Evolutionary conservation across 1,284 basidiomycete species (phyloP), one percentile per base, ranked within the genome.

Genomic region (Ceratobasidium sp.): DNA sequence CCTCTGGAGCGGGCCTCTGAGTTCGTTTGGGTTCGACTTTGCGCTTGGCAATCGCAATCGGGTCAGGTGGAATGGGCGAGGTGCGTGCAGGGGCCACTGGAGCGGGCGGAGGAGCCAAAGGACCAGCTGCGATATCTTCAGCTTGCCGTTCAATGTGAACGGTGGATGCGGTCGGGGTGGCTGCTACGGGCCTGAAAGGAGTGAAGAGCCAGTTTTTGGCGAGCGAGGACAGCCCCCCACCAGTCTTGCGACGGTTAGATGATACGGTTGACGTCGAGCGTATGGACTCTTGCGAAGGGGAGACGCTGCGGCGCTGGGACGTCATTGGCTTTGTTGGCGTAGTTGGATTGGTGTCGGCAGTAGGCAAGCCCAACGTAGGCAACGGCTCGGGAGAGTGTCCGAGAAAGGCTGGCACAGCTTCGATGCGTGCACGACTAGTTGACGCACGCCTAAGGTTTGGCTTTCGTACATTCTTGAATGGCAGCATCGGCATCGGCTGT

Each of bases 221-320:
- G 5, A 67, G 31, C 1, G 89, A 86, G 6, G 83, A 80, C 8
- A 86, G 71, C 0, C 82, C 38, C 15, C 50, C 42, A 4, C 49
- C 34, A 78, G 0, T 78, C 75, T 27, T 82, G 81, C 15, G 81
- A 75, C 17, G 77, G 32, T 76, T 74, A 4, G 79, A 73, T 71
- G 34, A 70, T 70, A 73, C 52, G 67, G 71, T 45, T 57, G 74
- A 73, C 13, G 71, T 64, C 4, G 88, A 89, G 29, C 80, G 82
- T 49, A 90, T 80, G 13, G 90, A 92, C 0, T 83, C 84, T 70
- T 86, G 85, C 10, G 90, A 90, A 8, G 90, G 90, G 0, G 91
- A 92, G n/a, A 82, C 85, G 73, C 84, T 86, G 15, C 67, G 67
- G 12, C 56, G 54, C 17, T 38, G 49, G 8, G 57, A 22, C 13